A percentile compares a stretch with the other conserved stretches of the same genome.
Evolutionary conservation across 768 basidiomycete genomes (phyloP).

Genomic region (Russula sp.): DNA sequence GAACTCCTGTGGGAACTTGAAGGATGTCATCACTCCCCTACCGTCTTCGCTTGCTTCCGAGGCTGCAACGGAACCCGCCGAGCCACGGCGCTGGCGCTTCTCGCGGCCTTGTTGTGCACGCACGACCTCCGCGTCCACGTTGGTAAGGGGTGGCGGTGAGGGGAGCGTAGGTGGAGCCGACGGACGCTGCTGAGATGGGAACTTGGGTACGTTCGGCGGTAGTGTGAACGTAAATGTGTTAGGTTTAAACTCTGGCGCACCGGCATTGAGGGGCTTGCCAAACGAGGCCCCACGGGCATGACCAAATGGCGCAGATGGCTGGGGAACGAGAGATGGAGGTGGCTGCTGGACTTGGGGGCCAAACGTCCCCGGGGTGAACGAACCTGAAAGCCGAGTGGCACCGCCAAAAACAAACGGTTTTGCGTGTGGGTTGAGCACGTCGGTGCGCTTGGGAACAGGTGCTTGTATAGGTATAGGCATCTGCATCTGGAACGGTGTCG

Average conservation of each 20-base stretch:
- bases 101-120: conserved; percentile 65
- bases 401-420: conserved; percentile 79
- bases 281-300: conserved; percentile 43
- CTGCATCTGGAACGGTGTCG: conserved; percentile 17
- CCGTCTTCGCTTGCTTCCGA: conserved; percentile 48
- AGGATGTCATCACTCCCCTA: conserved; percentile 53
- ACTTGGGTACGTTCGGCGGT: conserved; percentile 57
- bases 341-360: conserved; percentile 26
- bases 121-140: conserved; percentile 24
- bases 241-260: conserved; percentile 80
- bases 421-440: conserved; percentile 66
- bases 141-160: conserved; percentile 27
- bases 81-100: conserved; percentile 63
- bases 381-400: conserved; percentile 32
- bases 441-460: conserved; percentile 24
- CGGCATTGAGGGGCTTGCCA: conserved; percentile 69
- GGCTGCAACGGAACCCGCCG: conserved; percentile 33
- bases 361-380: conserved; percentile 30
- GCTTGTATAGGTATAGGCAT: conserved; percentile 18
- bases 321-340: not conserved
- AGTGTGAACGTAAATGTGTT: conserved; percentile 70
- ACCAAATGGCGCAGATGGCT: conserved; percentile 1
- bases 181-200: conserved; percentile 36
- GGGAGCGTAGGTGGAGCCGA: conserved; percentile 33
- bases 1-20: conserved; percentile 66